phyloP scores from a whole-genome alignment of 2,329 filamentous ascomycete species.

The Magnaporthales sp. region DNA sequence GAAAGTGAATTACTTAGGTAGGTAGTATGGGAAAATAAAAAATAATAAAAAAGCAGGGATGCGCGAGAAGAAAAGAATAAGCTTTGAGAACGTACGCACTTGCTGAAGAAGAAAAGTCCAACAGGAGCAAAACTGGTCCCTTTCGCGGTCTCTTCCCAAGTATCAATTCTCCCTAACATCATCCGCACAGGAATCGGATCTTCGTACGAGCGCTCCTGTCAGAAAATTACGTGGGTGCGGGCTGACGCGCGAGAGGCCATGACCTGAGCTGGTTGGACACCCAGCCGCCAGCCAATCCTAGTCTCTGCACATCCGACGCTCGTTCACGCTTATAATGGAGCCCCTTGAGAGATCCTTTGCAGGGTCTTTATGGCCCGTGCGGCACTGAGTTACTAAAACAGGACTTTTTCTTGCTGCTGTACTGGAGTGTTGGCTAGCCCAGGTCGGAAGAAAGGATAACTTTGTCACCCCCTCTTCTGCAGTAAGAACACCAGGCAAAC shows the following conservation, averaged over 20 bases:
- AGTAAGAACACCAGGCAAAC: no score
- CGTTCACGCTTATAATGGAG: neutral
- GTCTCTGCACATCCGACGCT: neutral
- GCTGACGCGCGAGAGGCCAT: neutral
- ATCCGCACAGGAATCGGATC: neutral
- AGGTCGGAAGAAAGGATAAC: neutral
- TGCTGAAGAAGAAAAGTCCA: neutral
- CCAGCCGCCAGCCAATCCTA: neutral
- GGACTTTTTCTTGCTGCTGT: neutral
- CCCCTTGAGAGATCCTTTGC: neutral
- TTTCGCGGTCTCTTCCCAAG: neutral
- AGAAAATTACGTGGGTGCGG: neutral
- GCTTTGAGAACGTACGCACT: neutral
- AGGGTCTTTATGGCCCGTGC: neutral
- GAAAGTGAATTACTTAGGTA: neutral
- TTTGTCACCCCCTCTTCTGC: no score
- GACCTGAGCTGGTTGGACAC: neutral
- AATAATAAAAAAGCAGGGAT: neutral
- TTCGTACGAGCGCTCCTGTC: neutral
- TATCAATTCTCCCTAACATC: neutral
- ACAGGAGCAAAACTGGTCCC: neutral
- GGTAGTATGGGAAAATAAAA: neutral
- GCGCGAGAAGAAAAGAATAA: neutral
- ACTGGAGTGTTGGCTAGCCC: neutral
- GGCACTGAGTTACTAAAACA: neutral